Base-by-base conservation (phyloP, 2,329 filamentous ascomycete genomes). In the Trichoderma sp. region DNA sequence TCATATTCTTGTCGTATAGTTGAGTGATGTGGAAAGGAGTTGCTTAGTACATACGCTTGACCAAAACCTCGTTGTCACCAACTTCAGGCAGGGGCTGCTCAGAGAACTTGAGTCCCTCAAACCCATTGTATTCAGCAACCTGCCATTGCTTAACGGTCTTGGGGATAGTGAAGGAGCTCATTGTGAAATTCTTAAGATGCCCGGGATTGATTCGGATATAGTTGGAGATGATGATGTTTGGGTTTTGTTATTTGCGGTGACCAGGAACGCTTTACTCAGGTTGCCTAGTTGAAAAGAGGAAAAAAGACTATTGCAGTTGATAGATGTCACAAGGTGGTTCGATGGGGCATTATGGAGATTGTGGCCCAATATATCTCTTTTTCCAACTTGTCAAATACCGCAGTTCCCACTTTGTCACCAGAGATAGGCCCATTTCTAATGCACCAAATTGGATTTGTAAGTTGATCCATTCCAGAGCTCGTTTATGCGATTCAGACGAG, bases 61-160 rank as follows among this genome's bases (percentile, higher is more conserved):
- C 91, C 41, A 95, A 87, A 6, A 95, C 92, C 31, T 95, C 91
- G 77, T 89, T 89, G 73, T 94, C 92, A 64, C 93, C 93, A 1
- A 93, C 81, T 78, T 90, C 84, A 16, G 92, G 91, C 3, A 94
- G 80, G 1, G 87, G 87, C 65, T 88, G 84, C 78, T 91, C 87
- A 76, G 88, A 84, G 79, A 89, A 88, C 79, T 87, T 83, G 53
- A 95, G 86, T 59, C 86, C 86, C 64, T 93, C 90, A 79, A 94
- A 92, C 78, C 86, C 87, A 56, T 24, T 27, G 27, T 65, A 24
- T 18, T 24, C 65, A 41, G 85, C 83, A 60, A 93, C 82, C 38
- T 82, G 85, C 91, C 91, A 93, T 81, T 89, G 85, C 83, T 87
- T 87, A 77, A 87, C 89, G 0, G 87, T 91, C 41, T 75, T 11